Evolutionary conservation across 129 eudicot genomes (phyloP).

Genomic region (Flaveria brownii): DNA sequence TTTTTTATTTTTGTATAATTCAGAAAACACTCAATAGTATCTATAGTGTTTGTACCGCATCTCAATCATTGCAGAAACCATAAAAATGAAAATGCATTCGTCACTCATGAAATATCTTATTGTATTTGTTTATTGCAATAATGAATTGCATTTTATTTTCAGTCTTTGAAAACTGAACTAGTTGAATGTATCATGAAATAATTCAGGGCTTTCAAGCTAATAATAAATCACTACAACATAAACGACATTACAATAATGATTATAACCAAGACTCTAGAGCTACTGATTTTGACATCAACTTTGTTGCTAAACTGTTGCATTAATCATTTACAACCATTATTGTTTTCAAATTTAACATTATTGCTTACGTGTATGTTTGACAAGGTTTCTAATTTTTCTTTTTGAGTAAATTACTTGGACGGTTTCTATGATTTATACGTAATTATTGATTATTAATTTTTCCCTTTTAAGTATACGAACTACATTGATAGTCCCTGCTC

Average conservation of each 20-base stretch:
- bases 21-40: not conserved
- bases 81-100: not conserved
- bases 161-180: not conserved
- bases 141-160: not conserved
- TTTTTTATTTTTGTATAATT: no score
- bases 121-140: not conserved
- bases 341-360: not conserved
- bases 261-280: conserved; percentile 12
- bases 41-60: not conserved
- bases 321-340: not conserved
- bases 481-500: not conserved
- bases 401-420: not conserved
- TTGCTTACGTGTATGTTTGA: not conserved
- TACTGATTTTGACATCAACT: conserved; percentile 16
- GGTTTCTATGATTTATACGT: not conserved
- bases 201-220: not conserved
- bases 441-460: not conserved
- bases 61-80: not conserved
- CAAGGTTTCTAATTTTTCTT: not conserved
- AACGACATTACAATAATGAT: conserved; percentile 12
- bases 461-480: not conserved
- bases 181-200: not conserved
- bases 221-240: not conserved
- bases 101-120: conserved; percentile 12
- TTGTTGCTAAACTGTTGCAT: not conserved